A percentile compares a stretch with the other conserved stretches of the same genome.
Evolutionary conservation across 2,329 filamentous ascomycete genomes (phyloP).

Genomic region (Talaromyces sp.): DNA sequence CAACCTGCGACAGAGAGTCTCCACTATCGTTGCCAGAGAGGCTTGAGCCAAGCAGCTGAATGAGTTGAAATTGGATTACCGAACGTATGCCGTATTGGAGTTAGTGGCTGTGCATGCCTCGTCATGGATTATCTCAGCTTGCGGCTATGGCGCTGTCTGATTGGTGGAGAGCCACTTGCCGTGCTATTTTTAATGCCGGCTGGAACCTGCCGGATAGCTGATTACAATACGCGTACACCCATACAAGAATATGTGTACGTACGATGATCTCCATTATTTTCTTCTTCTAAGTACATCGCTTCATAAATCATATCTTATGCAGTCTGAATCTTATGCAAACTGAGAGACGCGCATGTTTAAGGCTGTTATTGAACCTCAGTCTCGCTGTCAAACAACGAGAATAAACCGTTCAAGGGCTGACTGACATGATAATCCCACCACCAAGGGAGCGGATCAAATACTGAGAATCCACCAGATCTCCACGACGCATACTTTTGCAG

Average conservation of each 20-base stretch:
- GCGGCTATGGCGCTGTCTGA: not conserved
- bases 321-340: too few species aligned
- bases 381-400: not conserved
- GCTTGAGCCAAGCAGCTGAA: not conserved
- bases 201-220: not conserved
- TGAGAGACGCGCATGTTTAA: not conserved
- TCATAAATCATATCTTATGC: not conserved
- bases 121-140: not conserved
- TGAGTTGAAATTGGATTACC: not conserved
- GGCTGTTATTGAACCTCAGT: not conserved
- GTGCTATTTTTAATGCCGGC: not conserved
- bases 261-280: not conserved
- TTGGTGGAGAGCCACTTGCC: not conserved
- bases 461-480: conserved; percentile 52
- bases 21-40: too few species aligned
- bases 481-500: conserved; percentile 43
- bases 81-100: not conserved
- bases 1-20: not conserved
- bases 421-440: conserved; percentile 55
- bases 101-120: conserved; percentile 2
- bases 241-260: too few species aligned
- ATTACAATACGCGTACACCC: not conserved
- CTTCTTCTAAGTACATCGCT: not conserved
- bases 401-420: conserved; percentile 41
- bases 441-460: conserved; percentile 53